Conservation (phyloP, 129 eudicot genomes). For the Chrysanthemum seticuspe region DNA sequence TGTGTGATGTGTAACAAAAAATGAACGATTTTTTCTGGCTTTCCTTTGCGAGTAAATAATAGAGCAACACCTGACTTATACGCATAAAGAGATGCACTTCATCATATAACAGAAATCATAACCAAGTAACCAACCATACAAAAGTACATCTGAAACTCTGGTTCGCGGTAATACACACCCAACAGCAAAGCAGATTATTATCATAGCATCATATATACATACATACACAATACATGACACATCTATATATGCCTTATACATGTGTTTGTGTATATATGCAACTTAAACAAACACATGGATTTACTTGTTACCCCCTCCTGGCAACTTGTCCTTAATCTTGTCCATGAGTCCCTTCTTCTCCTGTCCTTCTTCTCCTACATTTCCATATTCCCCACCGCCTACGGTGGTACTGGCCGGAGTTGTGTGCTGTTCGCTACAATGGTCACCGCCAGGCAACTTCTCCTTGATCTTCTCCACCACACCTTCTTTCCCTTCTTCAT, state of each 20-base stretch:
- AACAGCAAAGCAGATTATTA: constrained; percentile 3
- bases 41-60: not conserved
- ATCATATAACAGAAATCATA: not conserved
- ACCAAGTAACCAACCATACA: constrained; percentile 9
- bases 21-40: no score
- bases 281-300: no score
- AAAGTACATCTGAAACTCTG: not conserved
- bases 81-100: not conserved
- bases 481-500: constrained; percentile 29
- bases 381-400: constrained; percentile 24
- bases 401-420: constrained; percentile 2
- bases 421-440: constrained; percentile 28
- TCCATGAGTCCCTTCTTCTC: no score
- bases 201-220: not conserved
- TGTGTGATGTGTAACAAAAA: no score
- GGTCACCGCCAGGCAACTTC: constrained; percentile 50
- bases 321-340: constrained; percentile 1
- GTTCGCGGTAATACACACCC: not conserved
- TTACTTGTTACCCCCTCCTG: constrained; percentile 37
- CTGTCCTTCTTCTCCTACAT: no score
- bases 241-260: no score
- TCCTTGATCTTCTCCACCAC: constrained; percentile 65
- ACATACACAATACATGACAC: no score
- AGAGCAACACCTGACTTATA: not conserved
- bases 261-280: no score